These are phyloP conservation scores for Cordyceps tenuipes DNA, from an alignment of 2,329 filamentous ascomycete species.

Conservation along the genomic window DNA sequence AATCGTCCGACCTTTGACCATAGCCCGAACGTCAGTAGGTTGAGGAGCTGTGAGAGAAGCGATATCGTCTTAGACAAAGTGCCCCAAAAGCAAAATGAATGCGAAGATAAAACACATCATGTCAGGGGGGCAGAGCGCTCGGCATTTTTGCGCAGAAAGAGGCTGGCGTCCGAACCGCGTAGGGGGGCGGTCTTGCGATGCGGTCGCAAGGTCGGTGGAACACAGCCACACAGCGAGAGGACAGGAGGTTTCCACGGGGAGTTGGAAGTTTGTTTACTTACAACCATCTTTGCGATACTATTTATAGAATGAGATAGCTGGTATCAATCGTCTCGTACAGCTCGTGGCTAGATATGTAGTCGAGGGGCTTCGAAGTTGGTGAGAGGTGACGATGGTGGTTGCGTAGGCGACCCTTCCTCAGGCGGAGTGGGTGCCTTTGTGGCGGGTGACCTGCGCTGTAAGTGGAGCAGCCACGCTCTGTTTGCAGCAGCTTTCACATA, in stretches of 20 bases:
- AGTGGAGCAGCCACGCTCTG: constrained; percentile 2
- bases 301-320: not conserved
- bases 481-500: not conserved
- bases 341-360: not conserved
- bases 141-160: too few relatives aligned
- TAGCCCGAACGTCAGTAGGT: constrained; percentile 60
- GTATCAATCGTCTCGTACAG: not conserved
- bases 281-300: not conserved
- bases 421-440: not conserved
- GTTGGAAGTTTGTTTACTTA: not conserved
- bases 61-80: constrained; percentile 26
- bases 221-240: not conserved
- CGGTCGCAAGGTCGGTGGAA: not conserved
- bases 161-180: not conserved
- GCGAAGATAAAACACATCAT: not conserved
- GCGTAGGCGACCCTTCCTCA: constrained; percentile 11
- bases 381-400: constrained; percentile 9
- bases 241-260: not conserved
- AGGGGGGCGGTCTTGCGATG: not conserved
- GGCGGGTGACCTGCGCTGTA: not conserved
- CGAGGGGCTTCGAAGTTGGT: not conserved
- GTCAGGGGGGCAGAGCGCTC: not conserved
- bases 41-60: constrained; percentile 43
- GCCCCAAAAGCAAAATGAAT: not conserved
- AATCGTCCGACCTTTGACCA: constrained; percentile 81